Percentiles rank a stretch among this genome's conserved stretches.
phyloP scores from a whole-genome alignment of 805 yeast species.

The Candida methanosorbosa region DNA sequence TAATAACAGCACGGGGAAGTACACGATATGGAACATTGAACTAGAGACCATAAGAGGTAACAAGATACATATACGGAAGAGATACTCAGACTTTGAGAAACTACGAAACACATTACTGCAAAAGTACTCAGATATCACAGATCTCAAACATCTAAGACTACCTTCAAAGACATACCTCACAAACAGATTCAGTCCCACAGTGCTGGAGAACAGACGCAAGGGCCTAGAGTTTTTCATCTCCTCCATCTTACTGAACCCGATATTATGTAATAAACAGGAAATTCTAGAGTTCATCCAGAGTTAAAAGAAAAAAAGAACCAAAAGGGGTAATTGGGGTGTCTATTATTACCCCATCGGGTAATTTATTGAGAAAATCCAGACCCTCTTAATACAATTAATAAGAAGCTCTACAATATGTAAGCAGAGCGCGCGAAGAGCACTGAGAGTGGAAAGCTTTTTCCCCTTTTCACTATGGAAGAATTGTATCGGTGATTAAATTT shows the following conservation, averaged over 20 bases:
- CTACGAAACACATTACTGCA: constrained; percentile 32
- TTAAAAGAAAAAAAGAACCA: too few relatives aligned
- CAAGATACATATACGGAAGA: constrained; percentile 38
- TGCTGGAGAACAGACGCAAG: constrained; percentile 46
- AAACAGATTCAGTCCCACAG: constrained; percentile 21
- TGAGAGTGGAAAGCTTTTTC: too few relatives aligned
- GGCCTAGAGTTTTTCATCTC: constrained; percentile 56
- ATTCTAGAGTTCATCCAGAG: constrained; percentile 35
- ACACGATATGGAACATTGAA: constrained; percentile 20
- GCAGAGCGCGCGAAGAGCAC: too few relatives aligned
- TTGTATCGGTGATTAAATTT: too few relatives aligned
- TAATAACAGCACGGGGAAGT: constrained; percentile 16
- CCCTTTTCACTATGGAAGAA: too few relatives aligned
- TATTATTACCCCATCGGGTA: too few relatives aligned
- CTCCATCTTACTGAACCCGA: constrained; percentile 43
- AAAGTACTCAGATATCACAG: constrained; percentile 28
- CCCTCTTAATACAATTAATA: too few relatives aligned
- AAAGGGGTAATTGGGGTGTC: too few relatives aligned
- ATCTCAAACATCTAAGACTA: constrained; percentile 30
- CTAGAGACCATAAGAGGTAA: constrained; percentile 22
- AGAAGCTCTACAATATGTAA: too few relatives aligned
- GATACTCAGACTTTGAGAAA: constrained; percentile 57
- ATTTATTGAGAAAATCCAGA: too few relatives aligned
- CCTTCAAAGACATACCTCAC: constrained; percentile 38
- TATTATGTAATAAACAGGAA: constrained; percentile 26